Base-by-base conservation (phyloP, 164 flowering plant genomes). In the Kingdonia uniflora region DNA sequence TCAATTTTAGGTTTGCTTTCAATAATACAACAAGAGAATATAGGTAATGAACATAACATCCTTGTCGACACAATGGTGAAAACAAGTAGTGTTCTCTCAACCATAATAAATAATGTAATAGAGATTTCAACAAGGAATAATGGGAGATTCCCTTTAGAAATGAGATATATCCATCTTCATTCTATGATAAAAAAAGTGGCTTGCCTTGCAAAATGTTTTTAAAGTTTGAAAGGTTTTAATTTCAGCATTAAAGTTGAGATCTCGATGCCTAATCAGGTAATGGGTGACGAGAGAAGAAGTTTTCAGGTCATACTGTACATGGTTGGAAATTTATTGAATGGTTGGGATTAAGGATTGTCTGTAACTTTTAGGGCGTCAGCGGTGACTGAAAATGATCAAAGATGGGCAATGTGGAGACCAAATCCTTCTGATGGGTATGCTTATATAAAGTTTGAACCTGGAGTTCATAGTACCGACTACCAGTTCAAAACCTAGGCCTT, bases 221-320 rank as follows among this genome's bases (percentile, higher is more conserved):
- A 86, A 56, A 60, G 72, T 26, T 75, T 68, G 57, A 61, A 29
- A 54, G 88, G 92, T 16, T 71, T 76, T 51, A 63, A 55, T 42
- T 87, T 91, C 63, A 54, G 52, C 45, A 26, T 80, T 53, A 81
- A 78, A 21, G 81, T 82, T 11, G 90, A 79, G 17, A 73, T 60
- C 44, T 59, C 75, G 10, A 51, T 82, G 42, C 91, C 96, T 19
- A 76, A 87, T 62, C 51, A 57, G 52, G 82, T 87, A 4, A 54
- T 83, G 49, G 95, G 96, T 2, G 95, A 91, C 58, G 98, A 91
- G 59, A 76, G 75, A 51, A 79, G 98, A 55, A 74, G 85, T 51
- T 79, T 91, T 61, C 98, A 91, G 75, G 95, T 87, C 53, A 80
- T 91, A 54, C 49, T 91, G 66, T 96, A n/a, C n/a, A n/a, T n/a